Percentiles rank a stretch among this genome's conserved stretches.
phyloP scores from a whole-genome alignment of 2,329 filamentous ascomycete species.

The Neofusicoccum cordaticola region DNA sequence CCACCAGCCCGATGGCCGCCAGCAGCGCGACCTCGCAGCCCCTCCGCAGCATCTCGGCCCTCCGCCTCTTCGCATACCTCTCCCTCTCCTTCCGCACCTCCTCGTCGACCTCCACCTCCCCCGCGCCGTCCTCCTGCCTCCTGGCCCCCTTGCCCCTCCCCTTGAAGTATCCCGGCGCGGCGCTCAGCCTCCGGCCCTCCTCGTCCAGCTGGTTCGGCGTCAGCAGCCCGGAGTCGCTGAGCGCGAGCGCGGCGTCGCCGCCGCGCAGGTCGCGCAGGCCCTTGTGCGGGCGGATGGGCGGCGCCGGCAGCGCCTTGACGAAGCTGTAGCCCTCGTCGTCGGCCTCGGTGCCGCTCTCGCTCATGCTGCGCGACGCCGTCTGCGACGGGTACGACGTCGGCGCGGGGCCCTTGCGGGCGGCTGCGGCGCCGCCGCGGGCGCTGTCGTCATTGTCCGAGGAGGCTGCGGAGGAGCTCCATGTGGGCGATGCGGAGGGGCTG shows the following conservation, averaged over 20 bases:
- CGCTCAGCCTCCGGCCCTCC: conserved; percentile 39
- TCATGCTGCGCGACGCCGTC: conserved; percentile 36
- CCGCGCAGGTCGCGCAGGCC: conserved; percentile 61
- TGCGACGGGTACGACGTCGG: conserved; percentile 5
- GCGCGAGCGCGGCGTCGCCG: conserved; percentile 25
- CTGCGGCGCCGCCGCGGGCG: background rate
- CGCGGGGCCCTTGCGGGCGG: background rate
- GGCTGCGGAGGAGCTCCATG: background rate
- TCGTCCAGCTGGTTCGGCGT: conserved; percentile 49
- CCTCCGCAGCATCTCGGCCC: conserved; percentile 78
- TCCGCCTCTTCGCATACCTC: conserved; percentile 79
- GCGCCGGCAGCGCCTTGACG: conserved; percentile 79
- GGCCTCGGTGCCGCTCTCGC: conserved; percentile 90
- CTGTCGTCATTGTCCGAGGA: conserved; percentile 4
- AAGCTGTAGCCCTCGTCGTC: conserved; percentile 81
- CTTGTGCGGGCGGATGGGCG: conserved; percentile 70
- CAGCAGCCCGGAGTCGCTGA: conserved; percentile 33
- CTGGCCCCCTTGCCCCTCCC: conserved; percentile 20
- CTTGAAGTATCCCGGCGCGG: conserved; percentile 33
- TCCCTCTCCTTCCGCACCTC: conserved; percentile 49
- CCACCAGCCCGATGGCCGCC: conserved; percentile 50
- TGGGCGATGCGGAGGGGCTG: background rate
- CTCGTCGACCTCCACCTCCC: conserved; percentile 27
- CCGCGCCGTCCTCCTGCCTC: conserved; percentile 1
- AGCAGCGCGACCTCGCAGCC: conserved; percentile 55